Evolutionary conservation across 2,329 filamentous ascomycete genomes (phyloP).

Genomic region (Colletotrichum lindemuthianum): DNA sequence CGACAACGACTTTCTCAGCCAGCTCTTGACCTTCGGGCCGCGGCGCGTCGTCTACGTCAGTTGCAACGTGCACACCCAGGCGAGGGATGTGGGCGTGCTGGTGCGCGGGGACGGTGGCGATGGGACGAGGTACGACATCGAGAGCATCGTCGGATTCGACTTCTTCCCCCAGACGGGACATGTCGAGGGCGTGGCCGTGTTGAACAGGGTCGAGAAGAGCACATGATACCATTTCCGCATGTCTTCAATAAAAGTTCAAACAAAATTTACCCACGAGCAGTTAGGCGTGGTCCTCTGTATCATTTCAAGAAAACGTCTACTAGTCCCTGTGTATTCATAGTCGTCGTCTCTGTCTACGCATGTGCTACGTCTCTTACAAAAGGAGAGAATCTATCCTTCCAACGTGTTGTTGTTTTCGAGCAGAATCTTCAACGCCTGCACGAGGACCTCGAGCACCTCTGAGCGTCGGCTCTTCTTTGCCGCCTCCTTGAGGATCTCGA

Average conservation of each 20-base stretch:
- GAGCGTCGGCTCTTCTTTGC: constrained; percentile 74
- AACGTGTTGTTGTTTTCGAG: constrained; percentile 51
- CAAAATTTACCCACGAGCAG: not conserved
- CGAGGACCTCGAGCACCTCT: constrained; percentile 76
- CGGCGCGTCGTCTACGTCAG: constrained; percentile 90
- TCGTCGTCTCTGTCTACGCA: constrained; percentile 25
- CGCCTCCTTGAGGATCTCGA: constrained; percentile 75
- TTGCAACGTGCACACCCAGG: constrained; percentile 98
- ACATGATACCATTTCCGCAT: constrained; percentile 25
- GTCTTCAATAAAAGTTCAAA: constrained; percentile 5
- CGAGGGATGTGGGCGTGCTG: constrained; percentile 88
- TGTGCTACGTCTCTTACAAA: constrained; percentile 18
- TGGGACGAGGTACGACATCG: constrained; percentile 77
- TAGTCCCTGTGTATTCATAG: constrained; percentile 12
- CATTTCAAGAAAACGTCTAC: not conserved
- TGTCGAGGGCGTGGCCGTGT: constrained; percentile 73
- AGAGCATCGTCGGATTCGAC: constrained; percentile 92
- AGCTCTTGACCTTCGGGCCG: constrained; percentile 82
- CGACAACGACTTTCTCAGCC: constrained; percentile 82
- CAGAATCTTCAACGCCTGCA: constrained; percentile 77
- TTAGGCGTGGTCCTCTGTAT: not conserved
- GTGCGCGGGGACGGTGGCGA: constrained; percentile 69
- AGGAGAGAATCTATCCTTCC: constrained; percentile 17
- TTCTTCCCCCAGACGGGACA: constrained; percentile 92
- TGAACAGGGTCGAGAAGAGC: constrained; percentile 63